phyloP scores from a whole-genome alignment of 108 stramenopile species.

The Schizochytrium sp. region DNA sequence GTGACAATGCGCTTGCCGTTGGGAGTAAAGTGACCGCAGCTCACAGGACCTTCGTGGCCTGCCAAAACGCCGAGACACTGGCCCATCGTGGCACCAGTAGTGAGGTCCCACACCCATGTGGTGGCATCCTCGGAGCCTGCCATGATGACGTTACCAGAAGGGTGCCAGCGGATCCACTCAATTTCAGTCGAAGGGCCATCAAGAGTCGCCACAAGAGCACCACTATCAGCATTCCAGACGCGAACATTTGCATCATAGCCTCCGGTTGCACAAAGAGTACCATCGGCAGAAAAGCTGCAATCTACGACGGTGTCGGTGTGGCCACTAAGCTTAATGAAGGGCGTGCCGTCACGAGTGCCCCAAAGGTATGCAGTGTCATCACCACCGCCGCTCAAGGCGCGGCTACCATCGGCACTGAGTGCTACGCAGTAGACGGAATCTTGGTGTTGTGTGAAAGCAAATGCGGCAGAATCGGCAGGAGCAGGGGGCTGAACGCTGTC shows the following conservation, averaged over 20 bases:
- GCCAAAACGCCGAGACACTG: slow-evolving; percentile 94
- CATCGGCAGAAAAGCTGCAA: slow-evolving; percentile 83
- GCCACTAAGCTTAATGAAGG: slow-evolving; percentile 51
- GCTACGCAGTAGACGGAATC: slow-evolving; percentile 73
- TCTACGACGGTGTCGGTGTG: slow-evolving; percentile 89
- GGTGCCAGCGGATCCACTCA: slow-evolving; percentile 93
- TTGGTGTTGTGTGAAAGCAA: slow-evolving; percentile 67
- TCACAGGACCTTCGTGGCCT: slow-evolving; percentile 90
- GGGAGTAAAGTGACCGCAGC: slow-evolving; percentile 83
- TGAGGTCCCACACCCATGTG: slow-evolving; percentile 92
- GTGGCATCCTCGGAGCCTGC: slow-evolving; percentile 93
- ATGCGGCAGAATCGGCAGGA: slow-evolving; percentile 59
- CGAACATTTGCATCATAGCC: slow-evolving; percentile 87
- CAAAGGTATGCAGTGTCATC: slow-evolving; percentile 92
- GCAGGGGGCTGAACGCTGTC: background rate
- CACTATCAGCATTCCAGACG: slow-evolving; percentile 82
- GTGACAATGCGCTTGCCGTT: slow-evolving; percentile 88
- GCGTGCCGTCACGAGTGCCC: slow-evolving; percentile 38
- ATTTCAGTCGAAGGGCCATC: slow-evolving; percentile 93
- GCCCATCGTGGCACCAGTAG: slow-evolving; percentile 75
- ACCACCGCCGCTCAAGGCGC: slow-evolving; percentile 86
- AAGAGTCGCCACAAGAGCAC: slow-evolving; percentile 75
- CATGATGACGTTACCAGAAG: slow-evolving; percentile 87
- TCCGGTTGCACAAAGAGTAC: slow-evolving; percentile 81
- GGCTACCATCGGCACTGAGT: slow-evolving; percentile 70